phyloP scores from a whole-genome alignment of 2,329 filamentous ascomycete species.

The Atkinsonella texensis region DNA sequence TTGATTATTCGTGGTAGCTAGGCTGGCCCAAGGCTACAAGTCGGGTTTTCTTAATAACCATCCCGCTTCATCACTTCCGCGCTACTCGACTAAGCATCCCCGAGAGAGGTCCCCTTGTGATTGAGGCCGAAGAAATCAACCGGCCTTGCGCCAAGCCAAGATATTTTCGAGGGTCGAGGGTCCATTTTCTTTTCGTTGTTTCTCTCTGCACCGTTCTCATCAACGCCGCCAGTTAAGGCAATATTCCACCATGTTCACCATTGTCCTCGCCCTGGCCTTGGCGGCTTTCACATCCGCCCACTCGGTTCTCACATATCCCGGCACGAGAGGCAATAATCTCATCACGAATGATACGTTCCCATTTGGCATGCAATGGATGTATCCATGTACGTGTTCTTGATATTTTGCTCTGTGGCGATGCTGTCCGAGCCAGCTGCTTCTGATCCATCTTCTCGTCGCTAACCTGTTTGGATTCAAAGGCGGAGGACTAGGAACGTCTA shows the following conservation, averaged over 20 bases:
- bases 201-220: not conserved
- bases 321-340: slow-evolving; percentile 79
- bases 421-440: slow-evolving; percentile 1
- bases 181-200: too few relatives aligned
- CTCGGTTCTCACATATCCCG: slow-evolving; percentile 75
- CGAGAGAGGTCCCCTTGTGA: not conserved
- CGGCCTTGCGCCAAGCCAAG: not conserved
- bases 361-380: slow-evolving; percentile 91
- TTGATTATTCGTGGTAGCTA: not conserved
- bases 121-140: not conserved
- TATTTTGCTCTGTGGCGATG: too few relatives aligned
- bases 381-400: slow-evolving; percentile 59
- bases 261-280: slow-evolving; percentile 26
- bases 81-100: too few relatives aligned
- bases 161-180: not conserved
- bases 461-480: slow-evolving; percentile 37
- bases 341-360: slow-evolving; percentile 67
- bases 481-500: slow-evolving; percentile 65
- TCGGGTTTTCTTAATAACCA: not conserved
- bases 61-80: not conserved
- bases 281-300: slow-evolving; percentile 50
- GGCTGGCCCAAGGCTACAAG: not conserved
- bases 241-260: not conserved
- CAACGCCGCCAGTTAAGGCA: not conserved
- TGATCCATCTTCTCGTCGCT: not conserved